Base-by-base conservation (phyloP, 148 eudicot species). In the Polygonum maritimum region DNA sequence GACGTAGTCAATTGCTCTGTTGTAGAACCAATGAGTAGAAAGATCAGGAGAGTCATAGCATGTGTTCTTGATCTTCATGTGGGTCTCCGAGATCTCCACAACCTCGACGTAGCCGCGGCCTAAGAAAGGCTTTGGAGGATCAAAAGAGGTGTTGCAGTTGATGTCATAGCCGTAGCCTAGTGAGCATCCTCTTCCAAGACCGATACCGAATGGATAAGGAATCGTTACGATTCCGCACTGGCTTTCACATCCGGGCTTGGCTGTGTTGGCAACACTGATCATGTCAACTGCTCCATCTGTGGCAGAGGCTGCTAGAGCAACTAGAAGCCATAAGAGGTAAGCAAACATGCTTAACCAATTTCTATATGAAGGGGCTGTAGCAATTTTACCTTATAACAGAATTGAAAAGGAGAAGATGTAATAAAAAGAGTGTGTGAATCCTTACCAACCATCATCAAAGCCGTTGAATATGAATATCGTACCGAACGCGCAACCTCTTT, bases 131-230 rank as follows among this genome's bases (percentile, higher is more conserved):
- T 54, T 78, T 26, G 87, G 87, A 3, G 87, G 87, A 39, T 75
- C 19, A 26, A 70, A 71, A 7, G 85, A 57, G 15, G 75, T n/a
- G 77, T 74, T 79, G 76, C 87, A 85, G 15, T 35, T 63, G 58
- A 85, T 41, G 3, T 69, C 69, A 73, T 77, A 85, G 58, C 14
- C 40, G 0, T 19, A 2, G 55, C 35, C 47, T 3, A 79, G 26
- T 15, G 80, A 81, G 55, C 84, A 84, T 48, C 73, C 67, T 2
- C 45, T 31, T 18, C 69, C 48, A 16, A 51, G 1, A 44, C 78
- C 84, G 15, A 84, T 70, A 35, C 87, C 83, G 67, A 82, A 84
- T 1, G 87, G 87, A 76, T 74, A 84, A 36, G 87, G 87, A 47
- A 84, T 77, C 9, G 81, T 84, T 31, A 84, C 65, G 52, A 77